Percentiles rank a stretch among this genome's conserved stretches.
Evolutionary conservation across 208 protist genomes (phyloP).

Genomic region (Leishmania mexicana): DNA sequence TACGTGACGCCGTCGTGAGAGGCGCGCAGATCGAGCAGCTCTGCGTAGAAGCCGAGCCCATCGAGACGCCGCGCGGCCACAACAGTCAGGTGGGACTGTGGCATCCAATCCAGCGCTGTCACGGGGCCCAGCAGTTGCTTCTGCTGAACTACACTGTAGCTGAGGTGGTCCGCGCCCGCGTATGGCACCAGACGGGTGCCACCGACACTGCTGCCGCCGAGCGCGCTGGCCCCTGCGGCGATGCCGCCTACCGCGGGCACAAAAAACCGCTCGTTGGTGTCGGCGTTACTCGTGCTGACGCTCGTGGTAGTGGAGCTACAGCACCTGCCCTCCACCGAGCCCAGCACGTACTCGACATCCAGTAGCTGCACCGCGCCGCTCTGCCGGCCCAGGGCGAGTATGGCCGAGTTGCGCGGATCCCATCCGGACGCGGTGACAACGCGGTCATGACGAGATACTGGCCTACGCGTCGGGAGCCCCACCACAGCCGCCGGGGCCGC

Average conservation of each 20-base stretch:
- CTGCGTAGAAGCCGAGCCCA: constrained; percentile 56
- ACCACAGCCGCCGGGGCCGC: constrained; percentile 6
- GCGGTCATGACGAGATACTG: constrained; percentile 15
- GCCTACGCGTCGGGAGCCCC: constrained; percentile 7
- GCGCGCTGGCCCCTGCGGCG: not conserved
- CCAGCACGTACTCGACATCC: constrained; percentile 54
- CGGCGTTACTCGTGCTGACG: constrained; percentile 17
- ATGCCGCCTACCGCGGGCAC: not conserved
- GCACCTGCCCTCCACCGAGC: constrained; percentile 20
- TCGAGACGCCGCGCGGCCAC: constrained; percentile 54
- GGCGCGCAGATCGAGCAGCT: constrained; percentile 73
- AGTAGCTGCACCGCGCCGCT: constrained; percentile 68
- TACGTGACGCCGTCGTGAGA: constrained; percentile 54
- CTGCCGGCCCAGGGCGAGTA: constrained; percentile 62
- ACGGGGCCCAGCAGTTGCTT: constrained; percentile 48
- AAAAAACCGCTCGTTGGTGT: constrained; percentile 9
- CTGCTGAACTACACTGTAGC: constrained; percentile 36
- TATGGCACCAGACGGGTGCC: constrained; percentile 6
- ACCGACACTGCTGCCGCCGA: constrained; percentile 6
- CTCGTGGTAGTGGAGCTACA: constrained; percentile 21
- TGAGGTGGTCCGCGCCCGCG: constrained; percentile 23
- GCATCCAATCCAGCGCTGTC: constrained; percentile 74
- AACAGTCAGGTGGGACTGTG: constrained; percentile 55
- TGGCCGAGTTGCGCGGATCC: constrained; percentile 57
- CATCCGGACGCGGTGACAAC: constrained; percentile 52